A percentile compares a stretch with the other conserved stretches of the same genome.
These are phyloP conservation scores for Zygosaccharomyces bailii DNA, from an alignment of 805 yeast species.

Conservation along the genomic window DNA sequence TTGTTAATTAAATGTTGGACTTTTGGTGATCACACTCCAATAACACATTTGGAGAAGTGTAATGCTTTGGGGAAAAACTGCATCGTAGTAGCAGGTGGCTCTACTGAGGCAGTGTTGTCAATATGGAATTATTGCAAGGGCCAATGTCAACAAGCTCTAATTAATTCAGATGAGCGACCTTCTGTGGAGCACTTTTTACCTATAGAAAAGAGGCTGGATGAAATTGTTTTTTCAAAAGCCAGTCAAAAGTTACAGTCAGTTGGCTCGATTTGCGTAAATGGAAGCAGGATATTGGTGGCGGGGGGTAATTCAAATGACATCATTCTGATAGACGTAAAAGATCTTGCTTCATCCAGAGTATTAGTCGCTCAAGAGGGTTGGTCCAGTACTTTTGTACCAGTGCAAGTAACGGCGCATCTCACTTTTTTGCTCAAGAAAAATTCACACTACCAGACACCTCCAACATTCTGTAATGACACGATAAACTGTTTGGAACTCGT, in stretches of 20 bases:
- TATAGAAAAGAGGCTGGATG: conserved; percentile 12
- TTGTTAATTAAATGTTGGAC: conserved; percentile 60
- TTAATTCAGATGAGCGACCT: conserved; percentile 25
- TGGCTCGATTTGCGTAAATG: conserved; percentile 14
- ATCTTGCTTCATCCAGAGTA: conserved; percentile 13
- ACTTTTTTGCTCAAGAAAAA: conserved; percentile 17
- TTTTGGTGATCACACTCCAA: conserved; percentile 48
- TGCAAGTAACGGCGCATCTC: conserved; percentile 24
- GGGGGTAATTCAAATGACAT: conserved; percentile 20
- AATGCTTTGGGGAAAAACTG: conserved; percentile 32
- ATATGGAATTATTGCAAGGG: conserved; percentile 73
- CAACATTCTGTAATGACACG: conserved; percentile 11
- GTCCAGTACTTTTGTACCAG: conserved; percentile 9
- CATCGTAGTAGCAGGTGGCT: conserved; percentile 65
- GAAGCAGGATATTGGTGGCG: conserved; percentile 19
- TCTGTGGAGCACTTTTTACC: conserved; percentile 24
- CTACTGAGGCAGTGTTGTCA: conserved; percentile 53
- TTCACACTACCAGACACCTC: neutral
- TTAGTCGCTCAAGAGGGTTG: conserved; percentile 11
- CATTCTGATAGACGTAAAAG: conserved; percentile 18
- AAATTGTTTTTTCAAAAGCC: conserved; percentile 5
- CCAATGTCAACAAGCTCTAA: conserved; percentile 49
- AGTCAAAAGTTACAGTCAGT: conserved; percentile 1
- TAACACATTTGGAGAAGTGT: conserved; percentile 47
- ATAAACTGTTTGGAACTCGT: conserved; percentile 10